phyloP scores from a whole-genome alignment of 225 moss, liverwort and hornwort genomes.

The Climacium dendroides region DNA sequence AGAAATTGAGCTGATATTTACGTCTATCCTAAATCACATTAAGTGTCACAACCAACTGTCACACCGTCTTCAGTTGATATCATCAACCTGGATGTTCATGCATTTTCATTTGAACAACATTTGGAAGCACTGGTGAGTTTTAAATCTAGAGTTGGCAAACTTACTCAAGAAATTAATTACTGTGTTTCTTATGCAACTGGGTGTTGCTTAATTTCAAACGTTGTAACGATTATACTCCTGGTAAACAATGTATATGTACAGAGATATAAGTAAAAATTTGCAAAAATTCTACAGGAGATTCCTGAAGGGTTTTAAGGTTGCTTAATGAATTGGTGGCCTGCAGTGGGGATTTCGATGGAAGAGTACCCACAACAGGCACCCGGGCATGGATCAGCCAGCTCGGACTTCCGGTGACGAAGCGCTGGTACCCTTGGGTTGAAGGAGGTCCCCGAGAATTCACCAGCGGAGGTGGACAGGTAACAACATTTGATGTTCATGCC shows the following conservation, averaged over 20 bases:
- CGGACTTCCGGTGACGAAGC: constrained; percentile 6
- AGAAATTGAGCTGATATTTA: not conserved
- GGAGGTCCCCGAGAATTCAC: constrained; percentile 13
- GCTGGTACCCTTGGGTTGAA: constrained; percentile 37
- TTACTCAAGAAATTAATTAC: not conserved
- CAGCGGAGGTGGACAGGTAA: constrained; percentile 44
- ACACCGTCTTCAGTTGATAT: not conserved
- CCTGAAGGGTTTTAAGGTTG: too few species aligned
- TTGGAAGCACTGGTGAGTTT: not conserved
- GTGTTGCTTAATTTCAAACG: not conserved
- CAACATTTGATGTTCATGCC: too few species aligned
- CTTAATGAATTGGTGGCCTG: not conserved
- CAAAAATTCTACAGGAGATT: not conserved
- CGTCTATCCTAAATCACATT: not conserved
- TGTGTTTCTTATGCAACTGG: not conserved
- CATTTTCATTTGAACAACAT: not conserved
- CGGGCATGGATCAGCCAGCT: constrained; percentile 30
- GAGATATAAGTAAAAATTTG: not conserved
- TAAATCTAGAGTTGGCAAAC: not conserved
- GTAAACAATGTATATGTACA: not conserved
- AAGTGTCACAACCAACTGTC: not conserved
- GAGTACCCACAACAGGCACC: constrained; percentile 37
- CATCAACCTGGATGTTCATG: not conserved
- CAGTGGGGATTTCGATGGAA: constrained; percentile 42
- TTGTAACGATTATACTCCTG: not conserved